Conservation (phyloP, 345 rosid species). For the Hibiscus tridactylites region DNA sequence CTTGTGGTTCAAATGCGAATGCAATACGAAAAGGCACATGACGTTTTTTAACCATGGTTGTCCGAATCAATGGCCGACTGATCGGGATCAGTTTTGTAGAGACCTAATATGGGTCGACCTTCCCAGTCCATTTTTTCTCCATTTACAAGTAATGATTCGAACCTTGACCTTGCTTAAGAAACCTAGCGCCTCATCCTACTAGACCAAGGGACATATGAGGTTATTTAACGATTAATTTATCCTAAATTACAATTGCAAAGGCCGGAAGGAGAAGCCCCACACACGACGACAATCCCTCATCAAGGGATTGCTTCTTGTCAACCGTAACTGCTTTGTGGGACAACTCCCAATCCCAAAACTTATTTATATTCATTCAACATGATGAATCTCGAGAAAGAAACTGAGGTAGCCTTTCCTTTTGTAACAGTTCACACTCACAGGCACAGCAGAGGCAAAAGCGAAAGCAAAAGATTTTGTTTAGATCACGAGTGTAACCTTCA, state of each 20-base stretch:
- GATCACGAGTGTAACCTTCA: not conserved
- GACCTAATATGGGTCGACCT: no score
- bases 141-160: no score
- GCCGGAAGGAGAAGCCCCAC: constrained; percentile 14
- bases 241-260: not conserved
- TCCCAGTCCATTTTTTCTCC: no score
- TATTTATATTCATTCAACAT: not conserved
- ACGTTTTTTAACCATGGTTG: no score
- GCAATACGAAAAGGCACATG: not conserved
- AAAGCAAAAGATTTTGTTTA: not conserved
- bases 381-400: not conserved
- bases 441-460: not conserved
- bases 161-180: no score
- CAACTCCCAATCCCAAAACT: not conserved
- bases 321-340: constrained; percentile 22
- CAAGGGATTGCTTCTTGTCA: constrained; percentile 14
- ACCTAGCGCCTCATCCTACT: no score
- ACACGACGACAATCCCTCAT: not conserved
- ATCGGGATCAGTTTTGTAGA: no score
- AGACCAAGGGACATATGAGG: no score
- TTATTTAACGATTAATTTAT: no score
- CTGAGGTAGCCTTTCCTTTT: not conserved
- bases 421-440: constrained; percentile 3
- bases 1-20: constrained; percentile 15
- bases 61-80: no score